Evolutionary conservation across 1,139 yeast species (phyloP).

Genomic region (Schwanniomyces etchellsii): DNA sequence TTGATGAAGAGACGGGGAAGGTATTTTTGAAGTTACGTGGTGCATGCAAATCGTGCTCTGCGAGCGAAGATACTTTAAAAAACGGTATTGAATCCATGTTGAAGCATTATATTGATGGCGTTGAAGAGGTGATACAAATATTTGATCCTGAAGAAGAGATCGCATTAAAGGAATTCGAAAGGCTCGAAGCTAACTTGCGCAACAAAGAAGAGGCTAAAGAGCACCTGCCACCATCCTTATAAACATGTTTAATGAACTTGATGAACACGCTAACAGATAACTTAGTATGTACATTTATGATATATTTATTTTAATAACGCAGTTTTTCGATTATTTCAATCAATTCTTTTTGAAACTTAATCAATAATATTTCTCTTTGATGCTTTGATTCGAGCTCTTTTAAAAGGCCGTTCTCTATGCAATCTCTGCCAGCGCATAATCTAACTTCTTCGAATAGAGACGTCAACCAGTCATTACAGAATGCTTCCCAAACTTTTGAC

Average conservation of each 20-base stretch:
- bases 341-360: conserved; percentile 14
- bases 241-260: too few relatives aligned
- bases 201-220: conserved; percentile 9
- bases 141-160: conserved; percentile 42
- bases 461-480: conserved; percentile 24
- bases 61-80: conserved; percentile 71
- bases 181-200: conserved; percentile 44
- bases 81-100: conserved; percentile 82
- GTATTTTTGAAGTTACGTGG: conserved; percentile 75
- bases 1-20: conserved; percentile 62
- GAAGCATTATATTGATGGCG: conserved; percentile 81
- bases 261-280: neutral
- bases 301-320: too few relatives aligned
- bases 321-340: conserved; percentile 7
- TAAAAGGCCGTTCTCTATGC: conserved; percentile 35
- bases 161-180: conserved; percentile 67
- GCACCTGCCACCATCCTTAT: conserved; percentile 29
- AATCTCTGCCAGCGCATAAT: conserved; percentile 28
- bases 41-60: conserved; percentile 76
- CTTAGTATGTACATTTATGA: too few relatives aligned
- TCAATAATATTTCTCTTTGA: conserved; percentile 15
- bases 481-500: conserved; percentile 31
- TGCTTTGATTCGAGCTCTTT: conserved; percentile 25
- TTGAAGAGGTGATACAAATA: conserved; percentile 67
- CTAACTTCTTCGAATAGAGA: conserved; percentile 31